Base-by-base conservation (phyloP, 2,329 filamentous ascomycete species). In the Aciculosporium take region DNA sequence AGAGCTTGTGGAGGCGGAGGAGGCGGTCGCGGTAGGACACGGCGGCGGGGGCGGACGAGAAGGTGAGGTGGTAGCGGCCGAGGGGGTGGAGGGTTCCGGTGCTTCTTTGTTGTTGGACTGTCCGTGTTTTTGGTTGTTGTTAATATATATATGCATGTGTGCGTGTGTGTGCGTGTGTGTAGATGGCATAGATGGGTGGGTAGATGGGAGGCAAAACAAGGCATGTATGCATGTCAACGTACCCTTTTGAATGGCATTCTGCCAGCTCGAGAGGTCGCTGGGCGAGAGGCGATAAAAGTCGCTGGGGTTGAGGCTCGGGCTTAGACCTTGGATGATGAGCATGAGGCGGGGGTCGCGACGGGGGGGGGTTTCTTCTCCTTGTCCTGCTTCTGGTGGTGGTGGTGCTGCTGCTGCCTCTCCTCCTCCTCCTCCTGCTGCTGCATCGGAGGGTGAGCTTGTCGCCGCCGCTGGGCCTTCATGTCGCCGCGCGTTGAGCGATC, bases 211-310 rank as follows among this genome's bases (percentile, higher is more conserved):
- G n/a, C n/a, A n/a, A n/a, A n/a, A n/a, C n/a, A n/a, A n/a, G n/a
- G n/a, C n/a, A n/a, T n/a, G n/a, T n/a, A n/a, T n/a, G n/a, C n/a
- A n/a, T n/a, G n/a, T n/a, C n/a, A n/a, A 31, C 20, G 12, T 10
- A 72, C 72, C 65, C 58, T 76, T 73, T 30, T 67, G 60, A 43
- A 85, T 76, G 23, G 75, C 74, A 42, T 67, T 68, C 8, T 72
- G 67, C 82, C 83, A 87, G 31, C 71, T 71, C 46, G 81, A 75
- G 27, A 88, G 71, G 49, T 83, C 74, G 51, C 69, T 72, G 1
- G 71, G 71, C 5, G 76, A 69, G 15, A 87, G 59, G 42, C 82
- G 77, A 47, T 75, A 69, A 59, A 89, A 88, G 61, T 89, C 84
- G 48, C 71, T 72, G 50, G 79, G 72, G 17, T 67, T 65, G 33